phyloP scores from a whole-genome alignment of 345 rosid species.

The Brassica carinata region DNA sequence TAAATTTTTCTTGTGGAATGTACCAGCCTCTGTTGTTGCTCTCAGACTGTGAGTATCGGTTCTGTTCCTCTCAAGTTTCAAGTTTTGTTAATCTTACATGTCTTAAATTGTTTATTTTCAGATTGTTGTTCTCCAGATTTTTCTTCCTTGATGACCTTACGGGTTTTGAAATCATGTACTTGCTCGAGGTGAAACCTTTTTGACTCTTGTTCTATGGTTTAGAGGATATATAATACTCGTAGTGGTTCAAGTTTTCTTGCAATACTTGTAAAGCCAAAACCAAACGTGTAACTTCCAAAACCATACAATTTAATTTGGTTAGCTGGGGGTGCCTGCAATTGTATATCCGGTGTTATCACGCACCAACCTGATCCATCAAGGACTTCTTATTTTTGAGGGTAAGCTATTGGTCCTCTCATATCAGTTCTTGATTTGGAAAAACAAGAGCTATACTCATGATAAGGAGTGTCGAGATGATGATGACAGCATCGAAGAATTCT shows the following conservation, averaged over 20 bases:
- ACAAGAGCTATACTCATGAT: neutral
- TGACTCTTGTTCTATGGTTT: neutral
- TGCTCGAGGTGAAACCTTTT: constrained; percentile 54
- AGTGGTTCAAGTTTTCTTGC: constrained; percentile 2
- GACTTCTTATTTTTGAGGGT: constrained; percentile 87
- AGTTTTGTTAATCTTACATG: constrained; percentile 6
- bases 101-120: constrained; percentile 13
- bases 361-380: constrained; percentile 69
- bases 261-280: neutral
- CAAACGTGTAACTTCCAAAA: constrained; percentile 71
- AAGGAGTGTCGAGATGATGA: too few relatives aligned
- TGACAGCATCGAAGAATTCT: too few relatives aligned
- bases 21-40: constrained; percentile 83
- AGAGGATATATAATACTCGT: neutral
- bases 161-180: constrained; percentile 72
- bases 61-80: neutral
- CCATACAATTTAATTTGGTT: constrained; percentile 97
- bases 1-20: constrained; percentile 82
- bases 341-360: constrained; percentile 66
- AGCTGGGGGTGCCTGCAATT: constrained; percentile 78
- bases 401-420: neutral
- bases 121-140: constrained; percentile 52
- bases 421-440: neutral
- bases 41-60: constrained; percentile 39
- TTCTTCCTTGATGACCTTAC: constrained; percentile 96